phyloP scores from a whole-genome alignment of 129 eudicot genomes.

The Artemisia annua region DNA sequence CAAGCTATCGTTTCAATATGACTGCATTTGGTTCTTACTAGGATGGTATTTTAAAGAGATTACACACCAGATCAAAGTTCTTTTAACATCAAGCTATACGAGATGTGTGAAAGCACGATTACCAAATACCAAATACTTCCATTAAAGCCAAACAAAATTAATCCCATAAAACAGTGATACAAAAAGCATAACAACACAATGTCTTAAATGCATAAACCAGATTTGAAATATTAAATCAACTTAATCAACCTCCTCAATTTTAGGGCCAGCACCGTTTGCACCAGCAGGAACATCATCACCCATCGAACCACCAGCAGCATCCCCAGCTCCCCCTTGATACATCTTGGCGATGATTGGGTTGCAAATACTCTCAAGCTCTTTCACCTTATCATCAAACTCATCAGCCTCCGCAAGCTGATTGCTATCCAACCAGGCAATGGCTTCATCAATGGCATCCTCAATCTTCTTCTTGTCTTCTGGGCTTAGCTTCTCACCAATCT shows the following conservation, averaged over 20 bases:
- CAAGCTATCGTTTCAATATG: no score
- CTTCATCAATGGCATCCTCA: constrained; percentile 54
- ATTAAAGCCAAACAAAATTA: constrained; percentile 12
- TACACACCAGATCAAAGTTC: no score
- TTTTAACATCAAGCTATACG: no score
- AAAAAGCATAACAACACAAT: background rate
- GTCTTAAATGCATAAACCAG: background rate
- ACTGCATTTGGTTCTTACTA: no score
- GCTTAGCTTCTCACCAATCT: no score
- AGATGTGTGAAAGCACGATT: no score
- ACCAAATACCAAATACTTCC: background rate
- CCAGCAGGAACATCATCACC: constrained; percentile 37
- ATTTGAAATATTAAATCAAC: constrained; percentile 9
- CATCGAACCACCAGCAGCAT: constrained; percentile 45
- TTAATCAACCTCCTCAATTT: constrained; percentile 63
- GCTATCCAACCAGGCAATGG: constrained; percentile 54
- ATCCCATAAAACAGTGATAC: background rate
- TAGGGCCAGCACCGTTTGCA: constrained; percentile 48
- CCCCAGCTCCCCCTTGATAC: constrained; percentile 46
- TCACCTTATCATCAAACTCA: constrained; percentile 28
- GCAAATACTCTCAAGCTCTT: constrained; percentile 54
- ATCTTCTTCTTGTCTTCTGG: constrained; percentile 45
- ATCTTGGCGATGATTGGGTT: constrained; percentile 29
- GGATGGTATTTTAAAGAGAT: no score
- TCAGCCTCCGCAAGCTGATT: constrained; percentile 10